Evolutionary conservation across 768 basidiomycete species (phyloP).

Genomic region (Macrolepiota fuliginosa): DNA sequence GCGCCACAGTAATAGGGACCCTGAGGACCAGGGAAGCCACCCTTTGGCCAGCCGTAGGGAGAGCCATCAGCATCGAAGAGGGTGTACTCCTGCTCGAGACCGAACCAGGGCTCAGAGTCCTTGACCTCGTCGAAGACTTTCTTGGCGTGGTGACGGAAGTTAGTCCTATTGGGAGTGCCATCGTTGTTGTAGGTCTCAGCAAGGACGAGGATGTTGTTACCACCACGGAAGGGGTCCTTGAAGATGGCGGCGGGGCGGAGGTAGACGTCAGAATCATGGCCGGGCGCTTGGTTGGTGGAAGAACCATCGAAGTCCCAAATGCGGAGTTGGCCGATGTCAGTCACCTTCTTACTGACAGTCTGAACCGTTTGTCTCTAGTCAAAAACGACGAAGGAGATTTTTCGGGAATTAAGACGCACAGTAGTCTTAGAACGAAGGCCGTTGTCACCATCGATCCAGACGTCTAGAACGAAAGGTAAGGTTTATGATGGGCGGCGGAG

Average conservation of each 20-base stretch:
- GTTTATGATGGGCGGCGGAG: slow-evolving; percentile 17
- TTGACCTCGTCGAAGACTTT: slow-evolving; percentile 96
- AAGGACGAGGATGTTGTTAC: slow-evolving; percentile 96
- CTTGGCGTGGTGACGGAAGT: slow-evolving; percentile 90
- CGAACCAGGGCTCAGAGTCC: slow-evolving; percentile 87
- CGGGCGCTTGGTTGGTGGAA: slow-evolving; percentile 96
- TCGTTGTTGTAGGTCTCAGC: slow-evolving; percentile 99
- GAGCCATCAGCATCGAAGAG: slow-evolving; percentile 90
- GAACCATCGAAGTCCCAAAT: slow-evolving; percentile 99
- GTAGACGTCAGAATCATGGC: slow-evolving; percentile 94
- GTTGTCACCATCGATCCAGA: slow-evolving; percentile 96
- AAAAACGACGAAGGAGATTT: background rate
- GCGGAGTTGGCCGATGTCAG: slow-evolving; percentile 87
- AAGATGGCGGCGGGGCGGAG: slow-evolving; percentile 97
- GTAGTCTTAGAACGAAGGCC: slow-evolving; percentile 97
- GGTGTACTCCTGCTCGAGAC: slow-evolving; percentile 99
- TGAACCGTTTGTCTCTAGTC: slow-evolving; percentile 23
- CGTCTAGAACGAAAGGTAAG: slow-evolving; percentile 52
- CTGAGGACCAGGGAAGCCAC: slow-evolving; percentile 99
- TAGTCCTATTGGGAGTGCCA: slow-evolving; percentile 95
- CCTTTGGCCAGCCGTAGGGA: slow-evolving; percentile 97
- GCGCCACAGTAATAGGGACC: slow-evolving; percentile 99
- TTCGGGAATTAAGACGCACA: slow-evolving; percentile 38
- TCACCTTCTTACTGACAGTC: slow-evolving; percentile 87
- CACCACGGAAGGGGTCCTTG: slow-evolving; percentile 99